Conservation (phyloP, 441 rosid species). For the Erysimum pusillum region DNA sequence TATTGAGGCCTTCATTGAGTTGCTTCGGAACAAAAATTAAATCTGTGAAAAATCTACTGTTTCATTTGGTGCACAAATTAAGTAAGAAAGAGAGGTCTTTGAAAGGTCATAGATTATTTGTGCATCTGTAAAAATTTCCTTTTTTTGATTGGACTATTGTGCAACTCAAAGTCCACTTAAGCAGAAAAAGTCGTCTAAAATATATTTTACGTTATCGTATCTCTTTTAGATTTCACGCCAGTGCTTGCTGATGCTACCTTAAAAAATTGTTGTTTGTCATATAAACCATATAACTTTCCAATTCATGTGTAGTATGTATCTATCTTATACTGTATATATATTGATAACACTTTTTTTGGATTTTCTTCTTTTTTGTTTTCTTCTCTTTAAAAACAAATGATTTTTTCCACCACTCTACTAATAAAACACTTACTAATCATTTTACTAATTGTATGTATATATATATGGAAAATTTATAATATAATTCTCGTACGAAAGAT, state of each 20-base stretch:
- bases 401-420: not conserved
- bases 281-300: not conserved
- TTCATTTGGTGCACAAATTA: too few relatives aligned
- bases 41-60: too few relatives aligned
- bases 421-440: not conserved
- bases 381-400: not conserved
- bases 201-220: slow-evolving; percentile 28
- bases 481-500: slow-evolving; percentile 3
- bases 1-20: too few relatives aligned
- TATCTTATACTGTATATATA: not conserved
- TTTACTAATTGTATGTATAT: not conserved
- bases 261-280: not conserved
- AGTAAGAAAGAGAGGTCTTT: too few relatives aligned
- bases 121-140: not conserved
- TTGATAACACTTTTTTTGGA: not conserved
- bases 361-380: slow-evolving; percentile 1
- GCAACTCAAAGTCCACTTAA: slow-evolving; percentile 13
- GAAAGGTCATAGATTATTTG: too few relatives aligned
- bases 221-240: not conserved
- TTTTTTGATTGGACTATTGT: not conserved
- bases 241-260: slow-evolving; percentile 21
- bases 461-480: not conserved
- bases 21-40: too few relatives aligned
- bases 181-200: slow-evolving; percentile 14
- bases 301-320: not conserved